phyloP scores from a whole-genome alignment of 139 green algal genomes.

The Tetradesmus lagerheimii region DNA sequence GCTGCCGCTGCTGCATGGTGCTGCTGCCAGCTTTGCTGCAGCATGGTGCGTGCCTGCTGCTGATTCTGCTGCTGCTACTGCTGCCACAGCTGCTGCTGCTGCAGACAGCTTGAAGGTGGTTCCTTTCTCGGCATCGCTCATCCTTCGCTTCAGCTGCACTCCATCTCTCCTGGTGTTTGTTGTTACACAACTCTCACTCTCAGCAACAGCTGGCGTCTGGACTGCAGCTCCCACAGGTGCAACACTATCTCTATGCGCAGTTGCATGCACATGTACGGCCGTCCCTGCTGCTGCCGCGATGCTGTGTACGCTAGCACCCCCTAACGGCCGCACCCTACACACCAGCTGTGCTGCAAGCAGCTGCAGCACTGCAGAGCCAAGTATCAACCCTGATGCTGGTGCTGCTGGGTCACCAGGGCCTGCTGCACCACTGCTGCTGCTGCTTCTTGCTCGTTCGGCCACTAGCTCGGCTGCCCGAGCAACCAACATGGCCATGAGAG shows the following conservation, averaged over 20 bases:
- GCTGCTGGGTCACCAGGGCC: background rate
- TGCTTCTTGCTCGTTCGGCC: background rate
- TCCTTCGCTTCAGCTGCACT: background rate
- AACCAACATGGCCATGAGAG: conserved; percentile 46
- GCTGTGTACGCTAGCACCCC: background rate
- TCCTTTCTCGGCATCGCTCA: background rate
- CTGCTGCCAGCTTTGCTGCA: background rate
- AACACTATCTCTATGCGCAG: background rate
- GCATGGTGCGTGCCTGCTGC: background rate
- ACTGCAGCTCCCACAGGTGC: too few species aligned
- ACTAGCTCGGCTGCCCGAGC: background rate
- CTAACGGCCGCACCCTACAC: background rate
- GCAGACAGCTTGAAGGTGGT: background rate
- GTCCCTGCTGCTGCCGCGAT: background rate
- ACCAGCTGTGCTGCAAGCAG: conserved; percentile 35
- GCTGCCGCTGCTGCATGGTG: conserved; percentile 2
- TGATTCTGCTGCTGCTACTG: background rate
- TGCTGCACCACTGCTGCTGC: background rate
- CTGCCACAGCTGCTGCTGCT: conserved; percentile 7
- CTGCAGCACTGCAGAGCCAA: conserved; percentile 53
- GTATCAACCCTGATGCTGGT: conserved; percentile 47
- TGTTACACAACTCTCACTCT: background rate
- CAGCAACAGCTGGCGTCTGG: too few species aligned
- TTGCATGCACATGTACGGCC: background rate
- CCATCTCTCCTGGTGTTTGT: background rate